Evolutionary conservation across 371 early-diverging fungal species (phyloP), one percentile per base, ranked within the genome.

Genomic region (Batkoa obscura): DNA sequence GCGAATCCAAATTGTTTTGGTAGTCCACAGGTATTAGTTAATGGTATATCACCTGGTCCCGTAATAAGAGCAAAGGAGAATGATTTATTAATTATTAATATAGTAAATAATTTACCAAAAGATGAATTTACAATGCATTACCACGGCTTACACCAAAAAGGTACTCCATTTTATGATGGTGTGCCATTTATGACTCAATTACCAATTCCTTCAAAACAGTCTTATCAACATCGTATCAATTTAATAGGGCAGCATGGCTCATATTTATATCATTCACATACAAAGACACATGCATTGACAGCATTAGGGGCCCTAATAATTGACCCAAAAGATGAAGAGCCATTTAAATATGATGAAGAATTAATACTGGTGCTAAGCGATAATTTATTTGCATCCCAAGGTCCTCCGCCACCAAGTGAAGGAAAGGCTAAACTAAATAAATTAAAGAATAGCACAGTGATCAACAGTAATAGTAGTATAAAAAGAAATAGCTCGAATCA

Each of bases 131-230:
- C 79, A 4, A 59, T 84, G 12, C 88, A 87, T 62, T 68, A 71
- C 56, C 85, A 87, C 64, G 85, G 88, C 15, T 58, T 83, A 56
- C 78, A 77, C 45, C 83, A 82, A 65, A 71, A 69, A n/a, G 71
- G 68, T 1, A 74, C 79, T 13, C 68, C 59, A 38, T 78, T 67
- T 60, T 74, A 73, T 64, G 85, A 86, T 62, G 85, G 85, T 17
- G 76, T 75, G 6, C 72, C 79, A 2, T 68, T 61, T 12, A 57
- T 72, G 43, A 79, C 75, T 8, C 79, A 80, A 56, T 58, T 66
- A 31, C 65, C 73, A 0, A 75, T 79, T 41, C 60, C 65, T 3
- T 68, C 74, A 0, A 75, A 74, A 1, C 39, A 68, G 33, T 56
- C 61, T 6, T 68, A 77, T 54, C 56, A 64, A 1, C 75, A 75